phyloP scores from a whole-genome alignment of 164 flowering plant genomes.

The Macadamia integrifolia region DNA sequence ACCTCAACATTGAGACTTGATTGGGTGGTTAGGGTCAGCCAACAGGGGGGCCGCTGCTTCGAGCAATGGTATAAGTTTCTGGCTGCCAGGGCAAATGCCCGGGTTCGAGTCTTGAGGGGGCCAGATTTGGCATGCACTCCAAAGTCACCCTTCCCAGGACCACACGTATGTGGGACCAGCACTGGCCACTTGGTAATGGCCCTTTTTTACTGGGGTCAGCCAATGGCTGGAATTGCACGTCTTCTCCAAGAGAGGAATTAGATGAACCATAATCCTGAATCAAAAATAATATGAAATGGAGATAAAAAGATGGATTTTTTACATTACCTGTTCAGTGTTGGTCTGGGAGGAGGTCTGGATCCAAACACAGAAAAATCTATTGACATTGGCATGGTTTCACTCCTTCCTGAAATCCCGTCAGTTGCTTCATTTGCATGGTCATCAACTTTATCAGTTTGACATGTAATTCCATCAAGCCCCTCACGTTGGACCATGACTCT shows the following conservation, averaged over 20 bases:
- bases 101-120: too few species aligned
- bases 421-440: slow-evolving; percentile 37
- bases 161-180: too few species aligned
- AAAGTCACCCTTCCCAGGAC: too few species aligned
- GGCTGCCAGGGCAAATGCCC: too few species aligned
- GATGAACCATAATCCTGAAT: background rate
- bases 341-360: slow-evolving; percentile 55
- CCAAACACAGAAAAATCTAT: slow-evolving; percentile 79
- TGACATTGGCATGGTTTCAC: slow-evolving; percentile 68
- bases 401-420: slow-evolving; percentile 41
- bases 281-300: background rate
- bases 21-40: too few species aligned
- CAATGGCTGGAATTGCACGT: too few species aligned
- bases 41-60: too few species aligned
- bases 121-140: too few species aligned
- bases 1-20: too few species aligned
- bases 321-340: slow-evolving; percentile 86
- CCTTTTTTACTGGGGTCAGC: too few species aligned
- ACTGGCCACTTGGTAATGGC: too few species aligned
- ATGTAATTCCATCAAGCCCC: slow-evolving; percentile 41
- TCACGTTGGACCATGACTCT: slow-evolving; percentile 79
- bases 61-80: too few species aligned
- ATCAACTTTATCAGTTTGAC: slow-evolving; percentile 34
- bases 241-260: background rate
- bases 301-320: background rate